Base-by-base conservation (phyloP, 2,329 filamentous ascomycete species). In the Nannizziopsis barbatae region DNA sequence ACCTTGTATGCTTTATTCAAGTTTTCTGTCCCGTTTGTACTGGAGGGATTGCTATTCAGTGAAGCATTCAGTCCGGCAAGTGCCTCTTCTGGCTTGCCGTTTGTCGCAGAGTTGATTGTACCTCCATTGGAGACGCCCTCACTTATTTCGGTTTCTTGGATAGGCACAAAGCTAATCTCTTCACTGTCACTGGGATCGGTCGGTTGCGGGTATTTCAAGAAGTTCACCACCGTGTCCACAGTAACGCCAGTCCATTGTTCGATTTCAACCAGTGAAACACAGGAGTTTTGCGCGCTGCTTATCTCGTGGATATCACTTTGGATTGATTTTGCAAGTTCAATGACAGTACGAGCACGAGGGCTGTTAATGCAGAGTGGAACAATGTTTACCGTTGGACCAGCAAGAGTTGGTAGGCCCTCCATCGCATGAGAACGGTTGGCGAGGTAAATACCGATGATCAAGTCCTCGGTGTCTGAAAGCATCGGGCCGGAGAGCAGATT, bases 191-290 rank as follows among this genome's bases (percentile, higher is more conserved):
- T 7, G 47, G 31, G 20, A 8, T 37, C 22, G 35, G 57, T 55
- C 1, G 56, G 52, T 36, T 67, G 67, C 1, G 75, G 75, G 4
- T 80, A 62, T 45, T 72, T 79, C 14, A 94, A 64, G 55, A 94
- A 92, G 62, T 95, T 95, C 57, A 95, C 79, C 66, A 86, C 90
- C 0, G 76, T 80, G 56, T 84, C 76, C 1, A 94, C 64, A 47
- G 65, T 70, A 1, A 87, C 66, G 0, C 83, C 83, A 0, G 85
- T 90, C 87, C 87, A 95, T 12, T 73, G 64, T 15, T 72, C 65
- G 33, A 95, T 81, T 61, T 94, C 81, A 67, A 77, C 78, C 1
- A 95, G 67, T 1, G 79, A 79, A 0, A 79, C 79, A 1, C 69
- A 69, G 0, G 76, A 73, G 58, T 79, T 79, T 41, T 71, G 74